These are phyloP conservation scores for Nepenthes gracilis DNA, from an alignment of 148 eudicot genomes.

Conservation along the genomic window DNA sequence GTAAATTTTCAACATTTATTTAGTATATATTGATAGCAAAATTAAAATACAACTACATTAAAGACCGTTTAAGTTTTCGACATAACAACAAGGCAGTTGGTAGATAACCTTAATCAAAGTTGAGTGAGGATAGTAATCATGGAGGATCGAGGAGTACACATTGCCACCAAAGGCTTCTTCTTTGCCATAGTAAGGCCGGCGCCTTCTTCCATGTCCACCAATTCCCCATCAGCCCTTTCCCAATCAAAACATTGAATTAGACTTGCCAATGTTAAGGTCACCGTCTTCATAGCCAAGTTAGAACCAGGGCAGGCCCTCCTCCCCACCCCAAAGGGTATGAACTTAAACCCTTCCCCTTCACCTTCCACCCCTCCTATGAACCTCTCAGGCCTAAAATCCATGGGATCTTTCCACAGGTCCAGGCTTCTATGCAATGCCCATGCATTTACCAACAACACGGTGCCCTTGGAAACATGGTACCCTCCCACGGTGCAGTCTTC, in stretches of 20 bases:
- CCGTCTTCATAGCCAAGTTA: conserved; percentile 15
- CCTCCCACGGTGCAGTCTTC: conserved; percentile 18
- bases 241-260: conserved; percentile 23
- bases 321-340: conserved; percentile 24
- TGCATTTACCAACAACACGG: conserved; percentile 16
- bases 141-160: conserved; percentile 8
- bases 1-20: no score
- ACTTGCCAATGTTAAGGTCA: conserved; percentile 12
- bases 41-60: no score
- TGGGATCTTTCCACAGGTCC: conserved; percentile 13
- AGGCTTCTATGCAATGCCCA: conserved; percentile 24
- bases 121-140: conserved; percentile 7
- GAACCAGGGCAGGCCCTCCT: conserved; percentile 20
- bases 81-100: no score
- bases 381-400: conserved; percentile 19
- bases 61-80: no score
- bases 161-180: conserved; percentile 12
- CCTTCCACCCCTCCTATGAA: conserved; percentile 3
- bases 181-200: conserved; percentile 5
- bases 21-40: no score
- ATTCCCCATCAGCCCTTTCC: conserved; percentile 5
- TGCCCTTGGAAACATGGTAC: conserved; percentile 14
- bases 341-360: conserved; percentile 8
- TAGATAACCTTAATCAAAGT: neutral
- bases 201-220: conserved; percentile 9